These are phyloP conservation scores for Penicillium sp. DNA, from an alignment of 2,329 filamentous ascomycete genomes.

Conservation along the genomic window DNA sequence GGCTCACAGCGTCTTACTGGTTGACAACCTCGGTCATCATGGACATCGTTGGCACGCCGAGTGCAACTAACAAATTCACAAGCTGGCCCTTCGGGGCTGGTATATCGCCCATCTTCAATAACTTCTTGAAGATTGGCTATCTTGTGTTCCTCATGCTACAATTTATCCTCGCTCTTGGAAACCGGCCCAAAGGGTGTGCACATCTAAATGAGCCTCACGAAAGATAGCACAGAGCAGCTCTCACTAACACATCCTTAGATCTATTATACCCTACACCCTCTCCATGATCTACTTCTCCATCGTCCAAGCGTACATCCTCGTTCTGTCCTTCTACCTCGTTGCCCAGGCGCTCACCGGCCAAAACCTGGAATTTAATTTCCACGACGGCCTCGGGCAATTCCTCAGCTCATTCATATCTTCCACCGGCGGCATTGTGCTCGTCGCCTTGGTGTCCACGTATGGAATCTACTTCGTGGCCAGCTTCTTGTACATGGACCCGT, in stretches of 20 bases:
- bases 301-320: constrained; percentile 58
- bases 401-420: constrained; percentile 75
- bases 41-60: constrained; percentile 80
- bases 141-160: constrained; percentile 84
- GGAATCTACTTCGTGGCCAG: constrained; percentile 92
- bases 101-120: constrained; percentile 84
- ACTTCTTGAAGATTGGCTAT: constrained; percentile 82
- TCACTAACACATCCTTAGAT: constrained; percentile 43
- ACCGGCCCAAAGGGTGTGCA: constrained; percentile 74
- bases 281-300: constrained; percentile 82
- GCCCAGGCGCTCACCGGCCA: constrained; percentile 62
- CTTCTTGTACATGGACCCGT: constrained; percentile 93
- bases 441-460: constrained; percentile 86
- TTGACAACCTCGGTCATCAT: constrained; percentile 96
- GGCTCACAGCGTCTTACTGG: constrained; percentile 73
- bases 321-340: constrained; percentile 65
- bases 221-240: not conserved
- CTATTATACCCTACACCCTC: constrained; percentile 80
- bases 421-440: constrained; percentile 76
- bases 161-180: constrained; percentile 91
- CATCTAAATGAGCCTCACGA: not conserved
- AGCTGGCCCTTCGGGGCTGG: constrained; percentile 86
- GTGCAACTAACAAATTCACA: constrained; percentile 52
- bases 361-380: constrained; percentile 71
- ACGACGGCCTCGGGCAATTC: constrained; percentile 60